Conservation (phyloP, 352 stramenopile species). For the Phytophthora cryptogea region DNA sequence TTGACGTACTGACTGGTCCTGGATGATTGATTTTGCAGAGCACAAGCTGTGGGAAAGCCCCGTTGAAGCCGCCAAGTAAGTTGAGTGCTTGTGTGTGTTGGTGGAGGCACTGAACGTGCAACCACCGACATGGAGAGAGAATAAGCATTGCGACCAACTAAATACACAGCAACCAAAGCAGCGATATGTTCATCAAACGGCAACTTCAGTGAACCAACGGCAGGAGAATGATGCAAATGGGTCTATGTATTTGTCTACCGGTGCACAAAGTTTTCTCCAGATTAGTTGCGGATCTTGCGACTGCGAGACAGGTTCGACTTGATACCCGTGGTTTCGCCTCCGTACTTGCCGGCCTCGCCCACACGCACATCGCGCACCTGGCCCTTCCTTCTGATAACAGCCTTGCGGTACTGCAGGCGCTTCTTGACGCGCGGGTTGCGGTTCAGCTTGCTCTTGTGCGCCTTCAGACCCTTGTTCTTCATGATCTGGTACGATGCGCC, state of each 20-base stretch:
- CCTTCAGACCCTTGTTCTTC: slow-evolving; percentile 98
- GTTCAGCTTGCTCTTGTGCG: slow-evolving; percentile 98
- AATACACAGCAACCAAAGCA: slow-evolving; percentile 32
- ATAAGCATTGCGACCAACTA: slow-evolving; percentile 13
- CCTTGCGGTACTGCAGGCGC: slow-evolving; percentile 97
- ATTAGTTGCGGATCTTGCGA: slow-evolving; percentile 90
- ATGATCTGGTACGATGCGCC: slow-evolving; percentile 96
- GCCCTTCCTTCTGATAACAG: slow-evolving; percentile 97
- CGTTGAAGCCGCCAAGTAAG: slow-evolving; percentile 43
- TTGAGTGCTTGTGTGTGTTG: slow-evolving; percentile 2
- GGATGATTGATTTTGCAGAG: slow-evolving; percentile 40
- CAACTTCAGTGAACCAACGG: neutral
- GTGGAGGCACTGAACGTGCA: slow-evolving; percentile 2
- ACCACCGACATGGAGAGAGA: neutral
- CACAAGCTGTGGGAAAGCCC: slow-evolving; percentile 89
- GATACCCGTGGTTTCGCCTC: slow-evolving; percentile 90
- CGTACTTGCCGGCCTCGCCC: slow-evolving; percentile 87
- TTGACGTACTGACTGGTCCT: slow-evolving; percentile 12
- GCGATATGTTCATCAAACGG: neutral
- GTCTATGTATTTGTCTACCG: slow-evolving; percentile 42
- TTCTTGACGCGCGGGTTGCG: slow-evolving; percentile 99
- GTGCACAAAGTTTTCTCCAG: slow-evolving; percentile 15
- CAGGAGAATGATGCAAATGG: slow-evolving; percentile 22
- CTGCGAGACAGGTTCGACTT: slow-evolving; percentile 88
- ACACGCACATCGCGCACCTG: slow-evolving; percentile 94